Evolutionary conservation across 1,284 basidiomycete genomes (phyloP).

Genomic region (Tilletiopsis washingtonensis): DNA sequence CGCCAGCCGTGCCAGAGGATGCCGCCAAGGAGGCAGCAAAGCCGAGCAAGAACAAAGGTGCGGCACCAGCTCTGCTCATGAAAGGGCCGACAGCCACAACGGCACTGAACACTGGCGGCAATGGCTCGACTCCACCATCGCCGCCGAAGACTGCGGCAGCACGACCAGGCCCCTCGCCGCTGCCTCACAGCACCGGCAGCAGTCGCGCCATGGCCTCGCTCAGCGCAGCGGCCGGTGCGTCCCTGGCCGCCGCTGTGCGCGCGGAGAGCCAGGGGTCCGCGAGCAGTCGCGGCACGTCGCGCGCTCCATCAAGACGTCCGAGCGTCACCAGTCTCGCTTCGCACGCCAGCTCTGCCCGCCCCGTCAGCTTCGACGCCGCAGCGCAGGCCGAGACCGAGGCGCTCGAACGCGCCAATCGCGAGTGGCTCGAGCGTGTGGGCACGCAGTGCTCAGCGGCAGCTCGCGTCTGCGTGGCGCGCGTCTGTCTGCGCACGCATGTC

Average conservation of each 20-base stretch:
- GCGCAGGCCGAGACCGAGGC: slow-evolving; percentile 27
- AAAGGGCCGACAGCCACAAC: background rate
- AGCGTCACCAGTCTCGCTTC: slow-evolving; percentile 8
- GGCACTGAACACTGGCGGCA: background rate
- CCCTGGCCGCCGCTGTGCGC: slow-evolving; percentile 12
- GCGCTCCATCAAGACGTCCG: background rate
- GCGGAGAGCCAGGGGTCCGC: background rate
- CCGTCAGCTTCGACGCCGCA: slow-evolving; percentile 16
- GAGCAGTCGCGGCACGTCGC: background rate
- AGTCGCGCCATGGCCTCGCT: slow-evolving; percentile 17
- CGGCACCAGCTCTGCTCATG: too few species aligned
- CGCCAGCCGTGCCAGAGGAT: too few species aligned
- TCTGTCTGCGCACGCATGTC: slow-evolving; percentile 14
- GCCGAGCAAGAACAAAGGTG: too few species aligned
- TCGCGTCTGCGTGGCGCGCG: slow-evolving; percentile 25
- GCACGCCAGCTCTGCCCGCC: slow-evolving; percentile 14
- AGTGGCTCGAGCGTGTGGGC: slow-evolving; percentile 16
- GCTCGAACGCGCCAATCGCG: slow-evolving; percentile 21
- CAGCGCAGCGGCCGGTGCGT: slow-evolving; percentile 25
- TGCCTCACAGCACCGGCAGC: background rate
- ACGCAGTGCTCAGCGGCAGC: slow-evolving; percentile 28
- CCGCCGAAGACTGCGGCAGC: too few species aligned
- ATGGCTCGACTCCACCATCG: background rate
- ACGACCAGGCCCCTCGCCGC: too few species aligned
- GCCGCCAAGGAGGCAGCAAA: background rate